Conservation (phyloP, 2,329 filamentous ascomycete species). For the Pyrenochaeta sp. region DNA sequence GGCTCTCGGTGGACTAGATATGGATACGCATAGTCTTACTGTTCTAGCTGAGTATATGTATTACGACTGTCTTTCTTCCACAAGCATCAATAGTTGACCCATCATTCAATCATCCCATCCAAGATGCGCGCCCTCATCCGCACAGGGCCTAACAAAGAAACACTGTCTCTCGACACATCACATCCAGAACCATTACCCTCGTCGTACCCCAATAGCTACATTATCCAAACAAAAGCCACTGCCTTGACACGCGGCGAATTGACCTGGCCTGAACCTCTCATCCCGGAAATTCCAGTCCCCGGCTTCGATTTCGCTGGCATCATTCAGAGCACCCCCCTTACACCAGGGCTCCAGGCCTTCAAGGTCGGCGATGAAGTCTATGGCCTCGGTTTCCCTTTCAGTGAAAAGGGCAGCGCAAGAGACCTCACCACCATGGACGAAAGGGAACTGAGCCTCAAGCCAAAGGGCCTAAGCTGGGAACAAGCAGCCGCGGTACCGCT, state of each 20-base stretch:
- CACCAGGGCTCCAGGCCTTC: conserved; percentile 42
- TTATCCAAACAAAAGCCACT: conserved; percentile 51
- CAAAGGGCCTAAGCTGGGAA: conserved; percentile 45
- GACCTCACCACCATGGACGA: conserved; percentile 48
- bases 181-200: conserved; percentile 32
- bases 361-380: conserved; percentile 42
- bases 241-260: conserved; percentile 55
- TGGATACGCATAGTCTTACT: too few species aligned
- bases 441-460: conserved; percentile 48
- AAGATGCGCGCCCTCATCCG: conserved; percentile 31
- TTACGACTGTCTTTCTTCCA: too few species aligned
- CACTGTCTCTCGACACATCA: conserved; percentile 20
- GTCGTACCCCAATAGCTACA: conserved; percentile 29
- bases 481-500: conserved; percentile 51
- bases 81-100: too few species aligned
- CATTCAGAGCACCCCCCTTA: conserved; percentile 44
- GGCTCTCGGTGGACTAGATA: too few species aligned
- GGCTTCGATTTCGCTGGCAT: conserved; percentile 54
- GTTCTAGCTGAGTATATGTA: too few species aligned
- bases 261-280: conserved; percentile 49
- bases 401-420: conserved; percentile 43
- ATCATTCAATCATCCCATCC: too few species aligned
- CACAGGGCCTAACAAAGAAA: conserved; percentile 11
- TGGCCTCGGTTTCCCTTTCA: conserved; percentile 30
- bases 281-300: conserved; percentile 41